phyloP scores from a whole-genome alignment of 2,329 filamentous ascomycete genomes.

The Rasamsonia emersonii region DNA sequence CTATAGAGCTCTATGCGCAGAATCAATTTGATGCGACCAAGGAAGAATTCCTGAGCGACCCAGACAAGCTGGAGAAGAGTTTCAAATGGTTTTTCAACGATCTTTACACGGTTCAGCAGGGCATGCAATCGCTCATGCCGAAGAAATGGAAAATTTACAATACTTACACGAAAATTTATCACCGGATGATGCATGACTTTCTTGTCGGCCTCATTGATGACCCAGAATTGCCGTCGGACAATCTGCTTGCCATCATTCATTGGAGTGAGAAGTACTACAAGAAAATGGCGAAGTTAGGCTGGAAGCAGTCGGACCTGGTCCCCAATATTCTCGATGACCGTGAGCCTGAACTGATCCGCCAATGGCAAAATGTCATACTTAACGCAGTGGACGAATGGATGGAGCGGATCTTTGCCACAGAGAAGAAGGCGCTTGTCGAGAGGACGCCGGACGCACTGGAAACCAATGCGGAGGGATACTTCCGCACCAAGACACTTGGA shows the following conservation, averaged over 20 bases:
- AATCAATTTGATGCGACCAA: conserved; percentile 64
- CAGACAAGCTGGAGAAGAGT: conserved; percentile 72
- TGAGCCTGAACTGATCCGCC: conserved; percentile 80
- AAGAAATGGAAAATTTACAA: conserved; percentile 94
- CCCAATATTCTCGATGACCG: conserved; percentile 87
- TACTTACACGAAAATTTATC: conserved; percentile 85
- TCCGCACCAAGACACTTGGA: conserved; percentile 82
- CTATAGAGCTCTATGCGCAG: conserved; percentile 65
- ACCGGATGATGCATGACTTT: conserved; percentile 92
- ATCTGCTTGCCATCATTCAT: conserved; percentile 84
- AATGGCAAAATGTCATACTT: conserved; percentile 92
- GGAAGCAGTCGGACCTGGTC: conserved; percentile 63
- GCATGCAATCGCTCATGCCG: conserved; percentile 85
- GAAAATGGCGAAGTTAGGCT: conserved; percentile 87
- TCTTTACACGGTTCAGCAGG: conserved; percentile 84
- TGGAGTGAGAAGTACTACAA: conserved; percentile 95
- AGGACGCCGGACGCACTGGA: conserved; percentile 75
- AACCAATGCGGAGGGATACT: conserved; percentile 78
- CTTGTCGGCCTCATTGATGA: conserved; percentile 76
- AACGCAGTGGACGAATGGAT: conserved; percentile 97
- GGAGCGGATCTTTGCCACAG: conserved; percentile 77
- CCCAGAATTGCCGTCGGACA: conserved; percentile 70
- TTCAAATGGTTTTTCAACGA: conserved; percentile 98
- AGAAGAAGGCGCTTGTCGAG: conserved; percentile 71
- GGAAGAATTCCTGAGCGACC: conserved; percentile 73